Evolutionary conservation across 768 basidiomycete genomes (phyloP), one percentile per base, ranked within the genome.

Genomic region (Lyophyllum shimeji): DNA sequence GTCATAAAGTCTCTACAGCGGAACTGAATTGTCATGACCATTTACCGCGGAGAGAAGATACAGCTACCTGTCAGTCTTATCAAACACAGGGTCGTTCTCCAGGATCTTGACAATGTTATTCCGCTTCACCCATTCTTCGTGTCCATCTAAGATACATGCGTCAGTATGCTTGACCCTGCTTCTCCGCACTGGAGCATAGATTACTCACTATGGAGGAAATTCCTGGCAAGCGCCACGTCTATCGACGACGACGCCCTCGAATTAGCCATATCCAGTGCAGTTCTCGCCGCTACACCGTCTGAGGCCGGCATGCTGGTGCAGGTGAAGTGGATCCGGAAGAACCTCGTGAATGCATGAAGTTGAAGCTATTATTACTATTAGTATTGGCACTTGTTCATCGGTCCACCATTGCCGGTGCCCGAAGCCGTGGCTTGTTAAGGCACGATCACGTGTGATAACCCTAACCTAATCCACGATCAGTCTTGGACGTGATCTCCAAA

Each of bases 1-100:
- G 77, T 76, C 65, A 85, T 72, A 63, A 84, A 87, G 3, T 81
- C 74, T 52, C 86, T 87, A 48, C 6, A 39, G 27, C 52, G 13
- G 59, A 13, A 46, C n/a, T 25, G 20, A 50, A 46, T 50, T 21
- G 46, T 21, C 52, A 18, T 33, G 23, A 31, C 37, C 3, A n/a
- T 15, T 12, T 8, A 7, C 29, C 34, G 3, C 24, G 11, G n/a
- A 50, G 15, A 15, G 4, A 15, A n/a, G n/a, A 15, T 40, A 2
- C 6, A 9, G 63, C 51, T 53, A 86, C 87, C 80, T 79, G 27
- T 71, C 63, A 0, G 78, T 72, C 64, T 86, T 87, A 65, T 86
- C 80, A 51, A 89, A 88, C 13, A 76, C 66, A 0, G 82, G 77
- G 53, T 90, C 88, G 7, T 71, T 70, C 33, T 78, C 69, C 46